A percentile compares a stretch with the other conserved stretches of the same genome.
These are phyloP conservation scores for Trametes gibbosa DNA, from an alignment of 768 basidiomycete genomes.

Conservation along the genomic window DNA sequence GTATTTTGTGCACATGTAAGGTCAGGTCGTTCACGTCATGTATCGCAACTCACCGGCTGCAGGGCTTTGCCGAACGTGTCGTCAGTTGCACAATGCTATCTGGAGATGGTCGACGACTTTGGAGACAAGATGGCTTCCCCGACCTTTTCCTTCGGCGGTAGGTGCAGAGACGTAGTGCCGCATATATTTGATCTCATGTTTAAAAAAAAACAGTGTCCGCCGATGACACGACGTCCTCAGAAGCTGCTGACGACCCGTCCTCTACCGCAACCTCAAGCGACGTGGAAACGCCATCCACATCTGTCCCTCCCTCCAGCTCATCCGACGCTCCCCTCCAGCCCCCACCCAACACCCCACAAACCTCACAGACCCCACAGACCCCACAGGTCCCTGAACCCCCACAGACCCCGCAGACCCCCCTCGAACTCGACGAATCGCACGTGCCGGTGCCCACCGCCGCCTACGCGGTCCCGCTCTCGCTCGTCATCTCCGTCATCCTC, in stretches of 20 bases:
- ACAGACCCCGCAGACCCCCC: constrained; percentile 5
- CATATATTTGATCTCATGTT: background rate
- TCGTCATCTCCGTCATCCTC: constrained; percentile 31
- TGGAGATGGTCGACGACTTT: constrained; percentile 32
- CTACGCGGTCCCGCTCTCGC: constrained; percentile 34
- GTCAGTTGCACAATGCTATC: constrained; percentile 22
- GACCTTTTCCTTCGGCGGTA: constrained; percentile 30
- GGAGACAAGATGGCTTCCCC: constrained; percentile 29
- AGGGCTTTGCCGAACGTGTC: constrained; percentile 28
- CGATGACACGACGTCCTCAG: background rate
- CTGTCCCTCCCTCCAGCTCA: background rate
- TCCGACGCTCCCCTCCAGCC: background rate
- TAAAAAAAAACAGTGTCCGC: background rate
- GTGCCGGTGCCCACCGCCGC: constrained; percentile 30
- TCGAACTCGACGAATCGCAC: constrained; percentile 22
- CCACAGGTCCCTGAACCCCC: too few species aligned
- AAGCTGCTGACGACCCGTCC: background rate
- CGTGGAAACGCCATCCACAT: background rate
- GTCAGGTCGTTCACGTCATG: background rate
- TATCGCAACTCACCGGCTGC: background rate
- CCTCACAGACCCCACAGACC: too few species aligned
- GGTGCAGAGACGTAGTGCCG: background rate
- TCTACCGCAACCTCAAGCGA: background rate
- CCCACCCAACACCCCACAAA: background rate
- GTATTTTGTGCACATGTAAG: constrained; percentile 28